phyloP scores from a whole-genome alignment of 2,329 filamentous ascomycete species.

The Furcasterigmium sp. region DNA sequence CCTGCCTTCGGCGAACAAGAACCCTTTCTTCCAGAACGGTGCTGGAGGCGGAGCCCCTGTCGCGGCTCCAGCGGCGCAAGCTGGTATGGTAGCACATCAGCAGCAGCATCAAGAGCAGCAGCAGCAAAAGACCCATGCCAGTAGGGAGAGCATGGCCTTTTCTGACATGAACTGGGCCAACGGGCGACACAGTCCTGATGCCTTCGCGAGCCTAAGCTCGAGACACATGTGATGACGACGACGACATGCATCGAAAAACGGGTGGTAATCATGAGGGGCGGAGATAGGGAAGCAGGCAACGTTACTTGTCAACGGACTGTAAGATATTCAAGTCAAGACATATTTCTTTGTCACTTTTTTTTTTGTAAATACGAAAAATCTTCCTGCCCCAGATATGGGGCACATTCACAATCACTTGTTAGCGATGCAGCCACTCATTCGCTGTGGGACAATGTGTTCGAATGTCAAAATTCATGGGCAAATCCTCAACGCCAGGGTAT shows the following conservation, averaged over 20 bases:
- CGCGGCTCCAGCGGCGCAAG: background rate
- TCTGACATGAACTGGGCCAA: conserved; percentile 61
- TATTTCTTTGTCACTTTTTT: background rate
- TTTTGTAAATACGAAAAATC: background rate
- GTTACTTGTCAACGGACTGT: no score
- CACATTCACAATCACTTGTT: background rate
- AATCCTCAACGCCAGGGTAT: no score
- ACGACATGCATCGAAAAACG: background rate
- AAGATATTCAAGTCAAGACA: background rate
- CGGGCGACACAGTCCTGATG: conserved; percentile 73
- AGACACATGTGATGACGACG: conserved; percentile 33
- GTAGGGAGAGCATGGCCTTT: conserved; percentile 66
- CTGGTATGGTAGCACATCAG: conserved; percentile 7
- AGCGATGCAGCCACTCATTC: no score
- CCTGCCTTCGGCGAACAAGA: conserved; percentile 39
- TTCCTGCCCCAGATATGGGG: no score
- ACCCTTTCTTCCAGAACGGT: conserved; percentile 47
- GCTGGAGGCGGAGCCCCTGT: conserved; percentile 14
- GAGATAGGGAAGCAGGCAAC: no score
- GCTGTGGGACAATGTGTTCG: no score
- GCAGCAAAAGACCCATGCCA: conserved; percentile 39
- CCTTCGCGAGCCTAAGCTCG: conserved; percentile 71
- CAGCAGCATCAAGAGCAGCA: conserved; percentile 13
- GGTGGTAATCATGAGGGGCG: no score
- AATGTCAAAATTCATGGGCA: no score